Conservation (phyloP, 2,329 filamentous ascomycete genomes). For the Beauveria asiatica region DNA sequence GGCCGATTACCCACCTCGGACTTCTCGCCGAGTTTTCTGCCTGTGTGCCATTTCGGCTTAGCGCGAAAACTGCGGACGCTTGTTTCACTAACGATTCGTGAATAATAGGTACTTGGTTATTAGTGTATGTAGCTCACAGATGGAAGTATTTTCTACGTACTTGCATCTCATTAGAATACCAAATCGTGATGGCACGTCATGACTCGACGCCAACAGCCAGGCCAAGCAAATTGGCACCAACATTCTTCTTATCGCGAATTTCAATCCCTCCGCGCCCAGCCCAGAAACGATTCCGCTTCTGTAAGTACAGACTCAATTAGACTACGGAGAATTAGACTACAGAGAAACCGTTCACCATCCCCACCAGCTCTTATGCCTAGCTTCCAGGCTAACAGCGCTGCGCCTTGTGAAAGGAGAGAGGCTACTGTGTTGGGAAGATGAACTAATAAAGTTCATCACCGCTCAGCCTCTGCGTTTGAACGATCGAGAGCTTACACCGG, state of each 20-base stretch:
- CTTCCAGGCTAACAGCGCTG: not conserved
- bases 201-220: too few species aligned
- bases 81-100: too few species aligned
- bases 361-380: not conserved
- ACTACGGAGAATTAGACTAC: not conserved
- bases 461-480: not conserved
- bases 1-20: not conserved
- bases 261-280: not conserved
- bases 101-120: too few species aligned
- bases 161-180: too few species aligned
- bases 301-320: not conserved
- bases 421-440: not conserved
- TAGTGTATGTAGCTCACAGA: too few species aligned
- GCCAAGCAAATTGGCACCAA: too few species aligned
- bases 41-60: too few species aligned
- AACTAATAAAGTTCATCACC: not conserved
- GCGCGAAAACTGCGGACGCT: too few species aligned
- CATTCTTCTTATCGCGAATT: not conserved
- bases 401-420: not conserved
- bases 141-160: too few species aligned
- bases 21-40: conserved; percentile 1
- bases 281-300: not conserved
- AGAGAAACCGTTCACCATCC: not conserved
- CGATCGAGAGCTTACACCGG: not conserved
- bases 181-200: not conserved